A percentile compares a stretch with the other conserved stretches of the same genome.
Evolutionary conservation across 208 protist species (phyloP).

Genomic region (Trypanosoma grayi): DNA sequence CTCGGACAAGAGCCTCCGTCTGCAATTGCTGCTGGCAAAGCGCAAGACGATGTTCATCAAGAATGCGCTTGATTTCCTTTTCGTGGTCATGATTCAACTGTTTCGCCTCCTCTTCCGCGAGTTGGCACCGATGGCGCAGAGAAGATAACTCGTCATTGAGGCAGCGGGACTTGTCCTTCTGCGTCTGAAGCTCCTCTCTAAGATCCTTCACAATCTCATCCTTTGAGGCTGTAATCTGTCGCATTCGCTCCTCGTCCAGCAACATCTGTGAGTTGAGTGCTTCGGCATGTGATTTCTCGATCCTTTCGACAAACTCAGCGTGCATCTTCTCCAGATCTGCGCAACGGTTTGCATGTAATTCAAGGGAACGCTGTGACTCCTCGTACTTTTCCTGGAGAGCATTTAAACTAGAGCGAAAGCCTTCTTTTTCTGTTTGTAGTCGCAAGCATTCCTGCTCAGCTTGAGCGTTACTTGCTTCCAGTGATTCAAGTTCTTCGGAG

Average conservation of each 20-base stretch:
- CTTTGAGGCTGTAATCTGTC: slow-evolving; percentile 44
- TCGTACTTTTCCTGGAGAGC: slow-evolving; percentile 18
- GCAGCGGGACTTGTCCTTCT: slow-evolving; percentile 45
- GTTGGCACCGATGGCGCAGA: slow-evolving; percentile 35
- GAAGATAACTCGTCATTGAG: slow-evolving; percentile 51
- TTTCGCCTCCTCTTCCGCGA: slow-evolving; percentile 57
- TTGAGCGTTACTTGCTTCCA: slow-evolving; percentile 33
- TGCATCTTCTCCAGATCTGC: slow-evolving; percentile 52
- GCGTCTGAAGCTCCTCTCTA: slow-evolving; percentile 39
- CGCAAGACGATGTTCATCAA: slow-evolving; percentile 74
- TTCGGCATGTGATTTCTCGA: slow-evolving; percentile 31
- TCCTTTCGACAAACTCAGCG: slow-evolving; percentile 37
- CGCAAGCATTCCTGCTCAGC: slow-evolving; percentile 28
- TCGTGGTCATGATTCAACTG: slow-evolving; percentile 38
- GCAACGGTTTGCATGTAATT: slow-evolving; percentile 7
- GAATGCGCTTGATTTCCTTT: slow-evolving; percentile 55
- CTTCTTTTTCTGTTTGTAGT: slow-evolving; percentile 23
- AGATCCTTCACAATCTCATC: slow-evolving; percentile 54
- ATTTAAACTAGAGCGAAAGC: slow-evolving; percentile 10
- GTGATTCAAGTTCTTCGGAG: slow-evolving; percentile 18
- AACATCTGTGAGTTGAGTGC: slow-evolving; percentile 41
- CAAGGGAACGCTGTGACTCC: slow-evolving; percentile 11
- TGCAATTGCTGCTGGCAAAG: slow-evolving; percentile 67
- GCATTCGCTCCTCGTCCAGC: slow-evolving; percentile 49
- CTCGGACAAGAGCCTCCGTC: slow-evolving; percentile 60